These are phyloP conservation scores for Blastobotrys capitulatus DNA, from an alignment of 1,139 yeast genomes.

Conservation along the genomic window DNA sequence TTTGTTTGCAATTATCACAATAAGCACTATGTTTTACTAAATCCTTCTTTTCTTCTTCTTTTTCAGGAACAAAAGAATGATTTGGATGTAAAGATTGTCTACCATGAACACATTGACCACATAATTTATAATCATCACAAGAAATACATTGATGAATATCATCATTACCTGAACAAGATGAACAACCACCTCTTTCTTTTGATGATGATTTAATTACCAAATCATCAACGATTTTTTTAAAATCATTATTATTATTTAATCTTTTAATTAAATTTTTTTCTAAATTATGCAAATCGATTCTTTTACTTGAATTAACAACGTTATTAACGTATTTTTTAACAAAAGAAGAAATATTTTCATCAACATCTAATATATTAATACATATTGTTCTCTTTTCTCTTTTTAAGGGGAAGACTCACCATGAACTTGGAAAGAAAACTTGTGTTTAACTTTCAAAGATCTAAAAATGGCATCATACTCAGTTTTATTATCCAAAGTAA, in stretches of 20 bases:
- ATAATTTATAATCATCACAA: background rate
- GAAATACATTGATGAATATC: background rate
- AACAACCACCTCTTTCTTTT: too few relatives aligned
- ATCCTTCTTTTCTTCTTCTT: background rate
- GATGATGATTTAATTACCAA: background rate
- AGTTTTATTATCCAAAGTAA: slow-evolving; percentile 36
- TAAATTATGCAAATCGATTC: background rate
- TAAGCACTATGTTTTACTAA: slow-evolving; percentile 5
- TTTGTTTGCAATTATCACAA: slow-evolving; percentile 20
- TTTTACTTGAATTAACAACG: background rate
- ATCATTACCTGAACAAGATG: background rate
- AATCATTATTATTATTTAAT: background rate
- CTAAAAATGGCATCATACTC: slow-evolving; percentile 46
- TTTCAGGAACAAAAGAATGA: background rate
- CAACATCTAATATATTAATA: background rate
- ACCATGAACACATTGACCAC: background rate
- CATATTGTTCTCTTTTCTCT: background rate
- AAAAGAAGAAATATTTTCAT: background rate
- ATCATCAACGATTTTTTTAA: background rate
- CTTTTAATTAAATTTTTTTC: background rate
- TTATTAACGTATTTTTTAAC: background rate
- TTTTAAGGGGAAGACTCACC: slow-evolving; percentile 4
- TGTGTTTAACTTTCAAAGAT: slow-evolving; percentile 37
- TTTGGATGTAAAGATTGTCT: background rate
- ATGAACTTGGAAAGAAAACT: slow-evolving; percentile 18